These are phyloP conservation scores for Neoarthrinium moseri DNA, from an alignment of 2,329 filamentous ascomycete species.

Conservation along the genomic window DNA sequence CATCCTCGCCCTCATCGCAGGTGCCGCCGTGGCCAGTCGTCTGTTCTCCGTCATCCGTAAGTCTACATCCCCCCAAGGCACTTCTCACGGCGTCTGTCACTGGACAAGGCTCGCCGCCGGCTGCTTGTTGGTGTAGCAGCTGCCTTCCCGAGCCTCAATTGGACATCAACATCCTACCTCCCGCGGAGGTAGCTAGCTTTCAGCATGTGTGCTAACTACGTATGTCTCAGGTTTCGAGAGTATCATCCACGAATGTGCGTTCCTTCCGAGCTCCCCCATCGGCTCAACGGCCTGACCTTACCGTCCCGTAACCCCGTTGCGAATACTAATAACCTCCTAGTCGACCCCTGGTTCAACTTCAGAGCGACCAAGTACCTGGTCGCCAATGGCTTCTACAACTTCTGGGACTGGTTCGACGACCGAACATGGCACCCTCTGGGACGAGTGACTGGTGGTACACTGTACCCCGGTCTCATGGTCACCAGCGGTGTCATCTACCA, in stretches of 20 bases:
- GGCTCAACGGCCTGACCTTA: slow-evolving; percentile 15
- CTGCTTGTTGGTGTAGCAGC: no score
- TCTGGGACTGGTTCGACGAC: slow-evolving; percentile 99
- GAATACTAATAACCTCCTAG: slow-evolving; percentile 47
- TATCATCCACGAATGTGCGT: slow-evolving; percentile 99
- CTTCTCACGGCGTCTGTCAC: no score
- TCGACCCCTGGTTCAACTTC: slow-evolving; percentile 99
- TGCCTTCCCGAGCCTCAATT: not conserved
- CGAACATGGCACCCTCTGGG: slow-evolving; percentile 99
- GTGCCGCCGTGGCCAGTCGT: slow-evolving; percentile 86
- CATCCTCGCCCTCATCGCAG: slow-evolving; percentile 89
- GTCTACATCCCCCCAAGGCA: slow-evolving; percentile 40
- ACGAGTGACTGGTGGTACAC: slow-evolving; percentile 96
- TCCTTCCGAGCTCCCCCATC: slow-evolving; percentile 15
- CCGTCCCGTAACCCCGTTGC: slow-evolving; percentile 5
- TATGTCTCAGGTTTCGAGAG: slow-evolving; percentile 78
- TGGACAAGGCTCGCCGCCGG: no score
- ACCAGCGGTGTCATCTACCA: slow-evolving; percentile 98
- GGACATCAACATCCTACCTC: not conserved
- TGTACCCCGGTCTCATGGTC: slow-evolving; percentile 98
- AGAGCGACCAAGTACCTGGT: slow-evolving; percentile 97
- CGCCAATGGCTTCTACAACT: slow-evolving; percentile 94
- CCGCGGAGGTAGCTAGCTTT: not conserved
- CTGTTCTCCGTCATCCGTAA: slow-evolving; percentile 97
- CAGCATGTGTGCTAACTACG: not conserved